Percentiles rank a stretch among this genome's conserved stretches.
phyloP scores from a whole-genome alignment of 441 rosid genomes.

The Aquilaria agallochum region DNA sequence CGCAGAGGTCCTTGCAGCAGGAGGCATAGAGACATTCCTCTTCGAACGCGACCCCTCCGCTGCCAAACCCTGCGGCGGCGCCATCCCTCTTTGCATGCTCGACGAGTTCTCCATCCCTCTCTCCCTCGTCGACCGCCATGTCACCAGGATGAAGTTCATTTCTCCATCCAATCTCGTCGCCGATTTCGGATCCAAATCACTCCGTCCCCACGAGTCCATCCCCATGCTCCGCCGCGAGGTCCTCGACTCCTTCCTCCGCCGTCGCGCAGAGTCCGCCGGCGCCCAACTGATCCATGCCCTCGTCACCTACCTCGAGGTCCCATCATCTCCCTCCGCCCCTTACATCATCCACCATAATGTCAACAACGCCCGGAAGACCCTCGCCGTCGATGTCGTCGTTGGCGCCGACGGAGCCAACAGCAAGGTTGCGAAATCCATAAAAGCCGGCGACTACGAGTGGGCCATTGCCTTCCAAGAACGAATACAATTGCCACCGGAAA shows the following conservation, averaged over 20 bases:
- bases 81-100: constrained; percentile 68
- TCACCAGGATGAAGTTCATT: constrained; percentile 57
- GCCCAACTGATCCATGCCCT: constrained; percentile 42
- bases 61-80: constrained; percentile 73
- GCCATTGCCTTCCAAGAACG: constrained; percentile 73
- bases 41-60: constrained; percentile 49
- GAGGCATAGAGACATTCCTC: constrained; percentile 60
- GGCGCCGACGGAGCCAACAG: constrained; percentile 72
- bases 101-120: constrained; percentile 58
- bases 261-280: constrained; percentile 48
- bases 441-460: constrained; percentile 47
- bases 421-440: constrained; percentile 47
- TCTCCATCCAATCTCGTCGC: constrained; percentile 65
- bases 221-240: constrained; percentile 76
- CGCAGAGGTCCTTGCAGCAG: constrained; percentile 46
- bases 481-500: constrained; percentile 49
- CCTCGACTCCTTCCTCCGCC: constrained; percentile 61
- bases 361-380: constrained; percentile 22
- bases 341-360: constrained; percentile 45
- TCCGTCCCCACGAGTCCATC: constrained; percentile 47
- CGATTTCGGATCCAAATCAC: constrained; percentile 56
- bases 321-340: constrained; percentile 28
- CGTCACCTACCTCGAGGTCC: constrained; percentile 44
- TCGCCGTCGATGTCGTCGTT: constrained; percentile 48
- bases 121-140: constrained; percentile 53